Evolutionary conservation across 2,329 filamentous ascomycete species (phyloP), one percentile per base, ranked within the genome.

Genomic region (Mollisiaceae sp.): DNA sequence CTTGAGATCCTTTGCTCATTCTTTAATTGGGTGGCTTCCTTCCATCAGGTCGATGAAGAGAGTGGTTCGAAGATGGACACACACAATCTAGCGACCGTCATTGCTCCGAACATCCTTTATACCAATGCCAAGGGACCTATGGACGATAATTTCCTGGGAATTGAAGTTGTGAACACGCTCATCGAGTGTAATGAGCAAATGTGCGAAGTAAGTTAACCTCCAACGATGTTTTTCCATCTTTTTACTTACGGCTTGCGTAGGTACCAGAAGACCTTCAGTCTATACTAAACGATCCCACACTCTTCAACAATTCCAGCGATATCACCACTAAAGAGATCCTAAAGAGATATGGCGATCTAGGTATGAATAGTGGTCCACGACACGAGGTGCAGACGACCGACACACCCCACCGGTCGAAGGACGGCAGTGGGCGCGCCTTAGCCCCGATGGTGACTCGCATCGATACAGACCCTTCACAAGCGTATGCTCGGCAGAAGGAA

Each of bases 51-150:
- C 15, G 95, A 99, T 73, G 95, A 99, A 75, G 95, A 99, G 77
- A 91, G 91, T 24, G 95, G 95, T 32, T 97, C 94, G 72, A 97
- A 98, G 83, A 99, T 99, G 95, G 95, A 99, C 77, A 91, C 97
- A 61, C 93, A 97, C 81, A 99, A 99, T 75, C 85, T 99, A 69
- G 93, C 95, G 3, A 98, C 96, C 2, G 95, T 99, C 69, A 97
- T 99, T 78, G 94, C 94, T 5, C 95, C 95, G 0, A 99, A 99
- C 74, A 93, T 99, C 67, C 84, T 97, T 14, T 94, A 91, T 72
- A 91, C 90, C 70, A 83, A 82, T 70, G 80, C 85, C 50, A 91
- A 89, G 76, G 85, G 83, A 58, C 83, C 85, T 8, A 87, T 93
- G 69, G 94, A 96, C 74, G 93, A 97, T 72, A 95, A 93, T 67